A percentile compares a stretch with the other conserved stretches of the same genome.
Evolutionary conservation across 176 grass and related monocot genomes (phyloP).

Genomic region (Dactylis glomerata): DNA sequence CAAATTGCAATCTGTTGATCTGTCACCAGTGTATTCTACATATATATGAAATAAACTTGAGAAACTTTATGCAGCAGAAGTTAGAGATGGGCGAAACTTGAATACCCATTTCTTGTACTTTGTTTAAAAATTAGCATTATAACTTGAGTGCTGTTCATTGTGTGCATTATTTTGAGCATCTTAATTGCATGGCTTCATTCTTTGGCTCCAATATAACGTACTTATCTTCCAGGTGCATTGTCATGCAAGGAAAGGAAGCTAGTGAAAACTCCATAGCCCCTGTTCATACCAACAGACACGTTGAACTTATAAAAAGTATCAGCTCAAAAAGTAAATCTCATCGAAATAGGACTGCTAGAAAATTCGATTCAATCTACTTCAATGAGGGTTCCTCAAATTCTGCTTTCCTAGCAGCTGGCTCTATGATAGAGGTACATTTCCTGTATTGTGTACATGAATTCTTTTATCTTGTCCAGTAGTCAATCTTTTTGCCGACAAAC

Average conservation of each 20-base stretch:
- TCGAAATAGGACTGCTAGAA: conserved; percentile 63
- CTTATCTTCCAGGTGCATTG: conserved; percentile 46
- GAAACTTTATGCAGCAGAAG: neutral
- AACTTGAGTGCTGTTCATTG: neutral
- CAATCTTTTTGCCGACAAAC: neutral
- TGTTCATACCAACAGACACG: conserved; percentile 71
- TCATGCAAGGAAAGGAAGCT: conserved; percentile 66
- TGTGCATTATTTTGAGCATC: neutral
- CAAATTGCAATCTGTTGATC: neutral
- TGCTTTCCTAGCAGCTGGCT: conserved; percentile 87
- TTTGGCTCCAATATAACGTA: neutral
- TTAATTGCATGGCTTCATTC: neutral
- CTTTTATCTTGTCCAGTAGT: neutral
- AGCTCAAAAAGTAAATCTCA: conserved; percentile 66
- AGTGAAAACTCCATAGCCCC: conserved; percentile 63
- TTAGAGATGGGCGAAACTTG: neutral
- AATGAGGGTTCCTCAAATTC: conserved; percentile 88
- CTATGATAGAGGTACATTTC: conserved; percentile 66
- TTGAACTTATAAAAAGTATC: conserved; percentile 77
- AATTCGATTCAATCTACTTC: conserved; percentile 87
- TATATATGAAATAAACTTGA: neutral
- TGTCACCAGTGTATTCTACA: neutral
- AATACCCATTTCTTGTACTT: too few species aligned
- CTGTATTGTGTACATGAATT: neutral
- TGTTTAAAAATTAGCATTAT: neutral